Evolutionary conservation across 495 filamentous ascomycete species (phyloP), one percentile per base, ranked within the genome.

Genomic region (Pseudoneurospora amorphoporcata): DNA sequence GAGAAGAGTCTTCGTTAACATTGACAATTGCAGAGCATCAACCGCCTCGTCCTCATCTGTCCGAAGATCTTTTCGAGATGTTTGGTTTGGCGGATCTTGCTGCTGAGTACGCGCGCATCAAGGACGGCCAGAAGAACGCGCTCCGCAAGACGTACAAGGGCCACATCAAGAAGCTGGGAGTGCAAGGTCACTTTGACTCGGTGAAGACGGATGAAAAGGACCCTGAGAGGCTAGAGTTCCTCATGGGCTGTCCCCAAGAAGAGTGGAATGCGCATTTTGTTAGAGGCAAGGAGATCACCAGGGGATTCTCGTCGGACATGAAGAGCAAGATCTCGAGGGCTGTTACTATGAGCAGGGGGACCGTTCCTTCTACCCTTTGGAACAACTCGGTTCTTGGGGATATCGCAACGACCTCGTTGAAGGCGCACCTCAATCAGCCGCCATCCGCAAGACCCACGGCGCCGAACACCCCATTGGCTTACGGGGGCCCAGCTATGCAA

Each of bases 81-180:
- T 88, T 84, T 76, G 80, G 78, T 65, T 77, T 88, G 75, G 81
- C 81, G 39, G 80, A 76, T 45, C 80, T 88, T 69, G 86, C 86
- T 70, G 79, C 79, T 68, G 84, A 85, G 68, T 85, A 87, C 42
- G 87, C 86, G 73, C 84, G 87, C 72, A 83, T 82, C 58, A 83
- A 86, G 70, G 86, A 87, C 76, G 85, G 85, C 65, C 82, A 86
- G 74, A 88, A 88, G 81, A 86, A 85, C 75, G 83, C 84, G 72
- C 80, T 88, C 42, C 82, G 87, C 8, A 88, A 88, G 77, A 87
- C 87, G 7, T 88, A 88, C 78, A 88, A 88, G 80, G 85, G 85
- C 14, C 82, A 87, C 47, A 86, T 88, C 74, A 87, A 86, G 79
- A 83, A 82, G 70, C 78, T 87, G n/a, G 84, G 84, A 71, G 77